phyloP scores from a whole-genome alignment of 306 rosid genomes.

The Carpinus fangiana region DNA sequence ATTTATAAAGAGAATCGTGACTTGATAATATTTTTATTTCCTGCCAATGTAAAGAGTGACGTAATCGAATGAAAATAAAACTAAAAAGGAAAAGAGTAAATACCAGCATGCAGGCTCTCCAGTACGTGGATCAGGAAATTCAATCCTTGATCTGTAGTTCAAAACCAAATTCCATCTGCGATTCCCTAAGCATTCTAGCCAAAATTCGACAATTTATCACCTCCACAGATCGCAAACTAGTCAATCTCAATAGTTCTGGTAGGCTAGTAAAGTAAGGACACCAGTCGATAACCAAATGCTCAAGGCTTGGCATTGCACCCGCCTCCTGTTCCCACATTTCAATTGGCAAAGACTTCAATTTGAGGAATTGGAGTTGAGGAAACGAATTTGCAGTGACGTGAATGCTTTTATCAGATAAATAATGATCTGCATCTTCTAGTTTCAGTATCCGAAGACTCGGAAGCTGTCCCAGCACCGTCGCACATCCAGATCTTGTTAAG shows the following conservation, averaged over 20 bases:
- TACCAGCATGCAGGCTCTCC: too few species aligned
- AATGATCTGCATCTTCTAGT: accelerated
- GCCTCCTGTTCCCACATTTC: background rate
- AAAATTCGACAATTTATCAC: too few species aligned
- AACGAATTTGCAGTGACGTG: background rate
- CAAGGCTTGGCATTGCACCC: background rate
- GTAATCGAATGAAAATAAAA: too few species aligned
- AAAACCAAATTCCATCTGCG: too few species aligned
- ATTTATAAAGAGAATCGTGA: too few species aligned
- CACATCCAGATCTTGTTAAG: background rate
- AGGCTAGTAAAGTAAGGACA: background rate
- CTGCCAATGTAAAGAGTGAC: too few species aligned
- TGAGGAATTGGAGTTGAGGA: background rate
- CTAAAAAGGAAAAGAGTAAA: too few species aligned
- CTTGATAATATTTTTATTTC: too few species aligned
- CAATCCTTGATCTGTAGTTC: too few species aligned
- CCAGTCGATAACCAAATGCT: background rate
- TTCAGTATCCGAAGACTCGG: background rate
- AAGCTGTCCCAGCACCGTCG: background rate
- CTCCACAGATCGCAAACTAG: background rate
- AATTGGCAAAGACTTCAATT: background rate
- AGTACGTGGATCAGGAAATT: too few species aligned
- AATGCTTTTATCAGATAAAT: too few species aligned
- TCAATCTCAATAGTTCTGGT: background rate
- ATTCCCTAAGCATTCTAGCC: too few species aligned